Evolutionary conservation across 2,329 filamentous ascomycete genomes (phyloP).

Genomic region (Colletotrichum musae): DNA sequence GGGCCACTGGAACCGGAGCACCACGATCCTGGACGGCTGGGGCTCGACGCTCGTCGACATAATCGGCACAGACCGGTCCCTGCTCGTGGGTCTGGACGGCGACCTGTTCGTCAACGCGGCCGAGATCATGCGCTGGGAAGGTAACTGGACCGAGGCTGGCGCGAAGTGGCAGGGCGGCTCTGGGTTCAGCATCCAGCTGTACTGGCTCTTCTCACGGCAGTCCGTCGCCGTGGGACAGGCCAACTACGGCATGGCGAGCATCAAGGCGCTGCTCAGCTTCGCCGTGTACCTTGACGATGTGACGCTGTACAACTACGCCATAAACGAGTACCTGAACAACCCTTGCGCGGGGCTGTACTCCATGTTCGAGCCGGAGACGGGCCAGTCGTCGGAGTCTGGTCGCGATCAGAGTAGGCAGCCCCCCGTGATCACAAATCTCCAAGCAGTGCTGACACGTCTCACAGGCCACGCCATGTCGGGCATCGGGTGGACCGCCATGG

Average conservation of each 20-base stretch:
- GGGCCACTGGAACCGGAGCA: slow-evolving; percentile 51
- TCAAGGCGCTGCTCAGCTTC: slow-evolving; percentile 55
- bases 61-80: slow-evolving; percentile 52
- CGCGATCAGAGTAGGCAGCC: slow-evolving; percentile 50
- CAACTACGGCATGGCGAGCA: slow-evolving; percentile 58
- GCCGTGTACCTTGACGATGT: slow-evolving; percentile 59
- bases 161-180: slow-evolving; percentile 51
- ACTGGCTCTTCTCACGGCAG: slow-evolving; percentile 58
- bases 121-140: slow-evolving; percentile 61
- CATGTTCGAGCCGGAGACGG: slow-evolving; percentile 50
- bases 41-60: slow-evolving; percentile 51
- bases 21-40: slow-evolving; percentile 55
- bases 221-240: slow-evolving; percentile 56
- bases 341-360: slow-evolving; percentile 53
- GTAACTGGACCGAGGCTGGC: slow-evolving; percentile 54
- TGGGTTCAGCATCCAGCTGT: slow-evolving; percentile 56
- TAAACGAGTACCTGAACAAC: slow-evolving; percentile 53
- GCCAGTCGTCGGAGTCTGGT: slow-evolving; percentile 54
- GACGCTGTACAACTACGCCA: slow-evolving; percentile 56
- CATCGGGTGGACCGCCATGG: slow-evolving; percentile 53
- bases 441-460: not conserved
- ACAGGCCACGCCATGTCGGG: slow-evolving; percentile 48
- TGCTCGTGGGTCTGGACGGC: slow-evolving; percentile 56
- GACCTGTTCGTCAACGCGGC: slow-evolving; percentile 58
- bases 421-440: not conserved